Base-by-base conservation (phyloP, 164 flowering plant genomes). In the Vitis labrusca region DNA sequence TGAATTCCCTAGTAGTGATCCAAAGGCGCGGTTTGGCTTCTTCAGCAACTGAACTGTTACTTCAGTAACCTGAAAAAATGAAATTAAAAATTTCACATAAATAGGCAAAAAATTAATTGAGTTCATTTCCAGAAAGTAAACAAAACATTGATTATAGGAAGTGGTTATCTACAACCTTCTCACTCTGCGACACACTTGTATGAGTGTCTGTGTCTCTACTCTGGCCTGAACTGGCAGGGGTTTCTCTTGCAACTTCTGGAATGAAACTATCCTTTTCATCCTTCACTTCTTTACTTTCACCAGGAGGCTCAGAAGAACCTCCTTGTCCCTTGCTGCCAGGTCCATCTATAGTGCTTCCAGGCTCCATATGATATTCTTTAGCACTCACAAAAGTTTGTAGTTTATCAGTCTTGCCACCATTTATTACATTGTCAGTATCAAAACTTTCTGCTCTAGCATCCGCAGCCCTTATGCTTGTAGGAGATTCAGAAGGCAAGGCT, bases 1-100 rank as follows among this genome's bases (percentile, higher is more conserved):
- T 23, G 90, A 68, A 61, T 59, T 82, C 13, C 98, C 98, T 15
- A 93, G 77, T 69, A 95, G 66, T 64, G 94, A 88, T 56, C 98
- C 97, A 77, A 95, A 89, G 74, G 84, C 90, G 67, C 96, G 79
- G 74, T 63, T 84, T 32, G 99, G 97, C 79, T 85, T 93, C 86
- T 89, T 95, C 37, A 80, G 76, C 77, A 81, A 80, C 80, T 83
- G 87, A 69, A 95, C 84, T 60, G 88, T 81, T 27, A 84, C 96
- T 74, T 71, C 93, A 78, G 82, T 58, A 76, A 60, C 85, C 93
- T 91, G 71, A 32, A 27, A 37, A 59, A 3, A 10, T 61, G 16
- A 4, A 68, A 1, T 53, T 37, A 57, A 59, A 17, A 1, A 47
- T 17, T 14, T 75, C 49, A 71, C 58, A 16, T 29, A 16, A 47